phyloP scores from a whole-genome alignment of 257 asterid genomes.

The Plectranthus barbatus region DNA sequence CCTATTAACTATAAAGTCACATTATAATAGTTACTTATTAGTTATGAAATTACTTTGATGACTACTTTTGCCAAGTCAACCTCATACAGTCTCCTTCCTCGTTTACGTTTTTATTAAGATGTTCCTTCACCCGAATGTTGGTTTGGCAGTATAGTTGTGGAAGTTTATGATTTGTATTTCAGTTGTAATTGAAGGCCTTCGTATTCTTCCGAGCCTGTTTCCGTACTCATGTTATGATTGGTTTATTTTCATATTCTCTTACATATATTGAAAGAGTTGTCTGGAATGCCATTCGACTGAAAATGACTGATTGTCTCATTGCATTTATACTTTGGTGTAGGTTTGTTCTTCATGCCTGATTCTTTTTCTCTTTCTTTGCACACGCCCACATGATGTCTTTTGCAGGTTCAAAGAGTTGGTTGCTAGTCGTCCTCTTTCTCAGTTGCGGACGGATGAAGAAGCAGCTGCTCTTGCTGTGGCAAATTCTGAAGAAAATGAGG shows the following conservation, averaged over 20 bases:
- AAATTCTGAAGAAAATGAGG: slow-evolving; percentile 56
- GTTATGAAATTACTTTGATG: too few relatives aligned
- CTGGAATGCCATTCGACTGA: not conserved
- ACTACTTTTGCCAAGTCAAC: not conserved
- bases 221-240: not conserved
- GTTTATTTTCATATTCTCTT: not conserved
- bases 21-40: too few relatives aligned
- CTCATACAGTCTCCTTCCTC: not conserved
- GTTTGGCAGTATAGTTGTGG: too few relatives aligned
- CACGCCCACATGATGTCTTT: not conserved
- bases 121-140: too few relatives aligned
- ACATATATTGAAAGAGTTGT: not conserved
- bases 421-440: slow-evolving; percentile 83
- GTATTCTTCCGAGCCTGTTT: not conserved
- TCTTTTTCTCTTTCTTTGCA: not conserved
- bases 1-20: not conserved
- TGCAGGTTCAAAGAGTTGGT: slow-evolving; percentile 91
- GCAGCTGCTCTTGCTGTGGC: slow-evolving; percentile 44
- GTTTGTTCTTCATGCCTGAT: slow-evolving; percentile 9
- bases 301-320: not conserved
- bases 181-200: not conserved
- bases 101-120: too few relatives aligned
- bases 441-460: slow-evolving; percentile 78
- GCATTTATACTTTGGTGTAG: not conserved
- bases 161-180: too few relatives aligned